phyloP scores from a whole-genome alignment of 73 alveolate species.

The Breviolum minutum region DNA sequence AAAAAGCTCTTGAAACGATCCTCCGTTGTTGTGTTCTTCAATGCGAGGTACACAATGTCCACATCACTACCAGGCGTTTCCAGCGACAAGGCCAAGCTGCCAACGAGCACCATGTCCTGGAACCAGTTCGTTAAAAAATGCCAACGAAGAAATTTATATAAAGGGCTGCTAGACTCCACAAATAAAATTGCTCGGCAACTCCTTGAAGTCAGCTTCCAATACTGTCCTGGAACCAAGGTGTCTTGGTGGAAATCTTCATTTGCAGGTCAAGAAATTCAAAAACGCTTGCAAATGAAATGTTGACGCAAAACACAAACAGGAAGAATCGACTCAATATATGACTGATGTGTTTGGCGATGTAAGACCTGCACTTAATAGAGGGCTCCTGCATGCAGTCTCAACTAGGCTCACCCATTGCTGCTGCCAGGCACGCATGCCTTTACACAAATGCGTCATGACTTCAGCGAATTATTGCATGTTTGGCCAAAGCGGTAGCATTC shows the following conservation, averaged over 20 bases:
- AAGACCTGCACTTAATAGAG: too few species aligned
- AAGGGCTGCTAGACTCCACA: not conserved
- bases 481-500: too few species aligned
- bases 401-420: constrained; percentile 92
- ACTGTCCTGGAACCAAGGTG: constrained; percentile 22
- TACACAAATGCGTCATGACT: not conserved
- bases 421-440: constrained; percentile 88
- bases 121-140: not conserved
- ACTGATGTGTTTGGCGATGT: too few species aligned
- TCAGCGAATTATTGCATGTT: not conserved
- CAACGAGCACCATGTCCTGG: constrained; percentile 88
- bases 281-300: too few species aligned
- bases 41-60: constrained; percentile 75
- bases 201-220: constrained; percentile 62
- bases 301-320: too few species aligned
- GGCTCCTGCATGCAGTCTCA: constrained; percentile 63
- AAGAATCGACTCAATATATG: too few species aligned
- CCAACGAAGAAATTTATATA: not conserved
- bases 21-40: not conserved
- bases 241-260: not conserved
- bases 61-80: constrained; percentile 90
- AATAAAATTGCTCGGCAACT: not conserved
- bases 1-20: not conserved
- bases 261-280: not conserved
- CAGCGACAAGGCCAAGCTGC: constrained; percentile 85